Evolutionary conservation across 2,329 filamentous ascomycete genomes (phyloP).

Genomic region (Sporothrix pallida): DNA sequence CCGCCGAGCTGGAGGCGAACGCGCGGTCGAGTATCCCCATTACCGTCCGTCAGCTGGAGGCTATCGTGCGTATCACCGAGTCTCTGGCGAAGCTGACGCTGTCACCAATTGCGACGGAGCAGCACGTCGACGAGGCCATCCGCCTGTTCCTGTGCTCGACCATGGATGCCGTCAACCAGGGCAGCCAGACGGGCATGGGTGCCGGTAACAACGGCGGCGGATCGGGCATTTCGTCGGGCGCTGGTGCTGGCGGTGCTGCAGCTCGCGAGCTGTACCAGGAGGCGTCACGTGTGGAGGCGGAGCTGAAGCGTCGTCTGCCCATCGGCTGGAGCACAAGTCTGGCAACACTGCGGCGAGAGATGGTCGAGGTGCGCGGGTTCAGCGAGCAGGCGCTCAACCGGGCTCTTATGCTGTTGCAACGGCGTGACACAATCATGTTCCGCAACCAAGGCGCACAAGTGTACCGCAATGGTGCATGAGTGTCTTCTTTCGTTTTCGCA

Average conservation of each 20-base stretch:
- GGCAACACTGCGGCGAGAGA: conserved; percentile 82
- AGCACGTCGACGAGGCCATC: conserved; percentile 96
- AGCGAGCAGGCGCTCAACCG: conserved; percentile 84
- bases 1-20: conserved; percentile 87
- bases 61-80: conserved; percentile 96
- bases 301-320: conserved; percentile 83
- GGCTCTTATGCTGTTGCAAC: conserved; percentile 82
- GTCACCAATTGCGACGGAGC: conserved; percentile 83
- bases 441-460: conserved; percentile 77
- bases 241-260: conserved; percentile 62
- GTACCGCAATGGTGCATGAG: conserved; percentile 71
- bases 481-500: background rate
- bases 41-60: conserved; percentile 94
- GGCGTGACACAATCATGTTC: conserved; percentile 85
- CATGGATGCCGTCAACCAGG: conserved; percentile 96
- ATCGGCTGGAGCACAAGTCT: conserved; percentile 96
- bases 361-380: conserved; percentile 90
- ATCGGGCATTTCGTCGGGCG: conserved; percentile 55
- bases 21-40: conserved; percentile 93
- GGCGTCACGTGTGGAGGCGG: conserved; percentile 82
- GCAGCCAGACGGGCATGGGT: conserved; percentile 54
- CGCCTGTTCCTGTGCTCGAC: conserved; percentile 94
- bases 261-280: conserved; percentile 92
- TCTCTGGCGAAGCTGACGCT: conserved; percentile 90
- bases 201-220: conserved; percentile 28